Evolutionary conservation across 2,329 filamentous ascomycete genomes (phyloP).

Genomic region (Hypoxylon rubiginosum): DNA sequence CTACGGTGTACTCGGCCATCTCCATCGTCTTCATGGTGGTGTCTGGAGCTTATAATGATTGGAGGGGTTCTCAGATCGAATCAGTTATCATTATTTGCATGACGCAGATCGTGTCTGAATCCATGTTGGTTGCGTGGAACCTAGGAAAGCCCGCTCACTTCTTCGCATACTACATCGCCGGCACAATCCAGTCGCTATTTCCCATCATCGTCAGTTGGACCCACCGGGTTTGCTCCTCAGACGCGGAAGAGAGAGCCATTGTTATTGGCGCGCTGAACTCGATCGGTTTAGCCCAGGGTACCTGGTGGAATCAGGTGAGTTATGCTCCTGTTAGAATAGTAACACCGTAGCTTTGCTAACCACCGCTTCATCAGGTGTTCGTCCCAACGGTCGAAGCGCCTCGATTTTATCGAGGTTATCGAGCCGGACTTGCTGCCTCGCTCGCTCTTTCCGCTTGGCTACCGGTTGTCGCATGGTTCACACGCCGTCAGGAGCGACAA

Average conservation of each 20-base stretch:
- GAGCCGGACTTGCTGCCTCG: slow-evolving; percentile 39
- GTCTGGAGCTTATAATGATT: slow-evolving; percentile 40
- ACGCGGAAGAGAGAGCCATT: slow-evolving; percentile 48
- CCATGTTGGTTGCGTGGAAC: slow-evolving; percentile 37
- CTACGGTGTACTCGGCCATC: slow-evolving; percentile 49
- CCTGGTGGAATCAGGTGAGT: slow-evolving; percentile 42
- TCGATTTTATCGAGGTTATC: slow-evolving; percentile 40
- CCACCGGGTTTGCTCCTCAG: slow-evolving; percentile 45
- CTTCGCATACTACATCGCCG: slow-evolving; percentile 43
- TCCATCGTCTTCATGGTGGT: slow-evolving; percentile 49
- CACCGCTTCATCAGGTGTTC: slow-evolving; percentile 36
- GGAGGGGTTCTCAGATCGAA: slow-evolving; percentile 37
- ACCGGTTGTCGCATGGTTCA: slow-evolving; percentile 43
- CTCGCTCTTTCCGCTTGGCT: slow-evolving; percentile 44
- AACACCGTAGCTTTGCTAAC: not conserved
- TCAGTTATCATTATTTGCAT: slow-evolving; percentile 37
- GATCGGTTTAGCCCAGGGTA: slow-evolving; percentile 41
- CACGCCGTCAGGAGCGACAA: slow-evolving; percentile 28
- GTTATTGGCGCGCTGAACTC: slow-evolving; percentile 45
- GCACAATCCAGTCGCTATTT: slow-evolving; percentile 40
- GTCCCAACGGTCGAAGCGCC: slow-evolving; percentile 44
- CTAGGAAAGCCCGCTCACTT: slow-evolving; percentile 35
- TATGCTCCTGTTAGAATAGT: not conserved
- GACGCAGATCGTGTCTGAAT: slow-evolving; percentile 37
- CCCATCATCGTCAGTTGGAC: slow-evolving; percentile 46